A percentile compares a stretch with the other conserved stretches of the same genome.
phyloP scores from a whole-genome alignment of 768 basidiomycete genomes.

The Suillus luteus region DNA sequence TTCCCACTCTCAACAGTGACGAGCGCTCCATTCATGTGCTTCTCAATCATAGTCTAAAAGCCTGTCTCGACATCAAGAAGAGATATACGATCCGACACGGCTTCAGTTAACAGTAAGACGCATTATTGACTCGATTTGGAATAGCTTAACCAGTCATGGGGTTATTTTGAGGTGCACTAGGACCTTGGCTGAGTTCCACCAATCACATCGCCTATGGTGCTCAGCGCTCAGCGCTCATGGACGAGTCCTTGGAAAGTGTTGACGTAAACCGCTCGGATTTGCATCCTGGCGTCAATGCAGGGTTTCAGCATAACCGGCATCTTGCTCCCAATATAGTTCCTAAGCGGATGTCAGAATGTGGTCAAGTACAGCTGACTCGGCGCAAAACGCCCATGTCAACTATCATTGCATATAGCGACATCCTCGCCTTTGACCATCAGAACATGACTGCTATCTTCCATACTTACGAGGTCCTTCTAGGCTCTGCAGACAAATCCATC shows the following conservation, averaged over 20 bases:
- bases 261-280: background rate
- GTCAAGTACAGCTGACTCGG: background rate
- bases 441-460: background rate
- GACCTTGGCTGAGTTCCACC: background rate
- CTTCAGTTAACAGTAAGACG: background rate
- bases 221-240: background rate
- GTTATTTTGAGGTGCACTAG: background rate
- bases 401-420: background rate
- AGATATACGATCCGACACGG: background rate
- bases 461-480: background rate
- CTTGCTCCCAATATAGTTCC: background rate
- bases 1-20: background rate
- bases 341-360: background rate
- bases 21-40: background rate
- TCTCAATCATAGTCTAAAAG: background rate
- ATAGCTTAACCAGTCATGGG: background rate
- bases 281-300: background rate
- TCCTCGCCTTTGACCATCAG: background rate
- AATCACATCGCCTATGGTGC: background rate
- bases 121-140: background rate
- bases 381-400: background rate
- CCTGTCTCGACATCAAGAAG: slow-evolving; percentile 4
- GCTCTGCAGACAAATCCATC: background rate
- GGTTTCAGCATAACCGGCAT: background rate
- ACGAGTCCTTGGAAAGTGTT: background rate